Evolutionary conservation across 2,329 filamentous ascomycete genomes (phyloP).

Genomic region (Fusarium sambucinum): DNA sequence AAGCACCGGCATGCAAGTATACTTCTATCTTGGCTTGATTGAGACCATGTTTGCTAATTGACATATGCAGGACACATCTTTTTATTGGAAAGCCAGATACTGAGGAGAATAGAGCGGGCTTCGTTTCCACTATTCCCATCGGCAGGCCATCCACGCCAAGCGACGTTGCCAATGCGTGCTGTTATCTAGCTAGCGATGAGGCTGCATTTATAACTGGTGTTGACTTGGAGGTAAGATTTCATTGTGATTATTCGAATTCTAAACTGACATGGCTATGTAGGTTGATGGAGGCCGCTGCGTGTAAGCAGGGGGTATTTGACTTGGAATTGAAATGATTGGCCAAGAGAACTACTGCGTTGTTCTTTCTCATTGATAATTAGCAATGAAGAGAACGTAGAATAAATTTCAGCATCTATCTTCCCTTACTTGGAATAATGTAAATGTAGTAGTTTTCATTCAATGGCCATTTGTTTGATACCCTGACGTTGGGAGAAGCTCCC

Average conservation of each 20-base stretch:
- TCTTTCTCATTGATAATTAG: not conserved
- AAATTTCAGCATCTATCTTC: not conserved
- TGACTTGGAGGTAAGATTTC: conserved; percentile 64
- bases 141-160: conserved; percentile 55
- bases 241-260: accelerated
- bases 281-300: conserved; percentile 27
- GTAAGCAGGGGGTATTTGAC: not conserved
- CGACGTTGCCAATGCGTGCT: conserved; percentile 78
- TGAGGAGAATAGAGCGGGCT: conserved; percentile 68
- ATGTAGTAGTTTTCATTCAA: accelerated
- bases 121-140: conserved; percentile 65
- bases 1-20: conserved; percentile 31
- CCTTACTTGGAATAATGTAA: not conserved
- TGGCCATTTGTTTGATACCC: too few species aligned
- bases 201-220: conserved; percentile 78
- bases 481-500: not conserved
- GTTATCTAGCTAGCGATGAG: conserved; percentile 79
- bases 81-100: conserved; percentile 74
- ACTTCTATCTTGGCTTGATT: accelerated
- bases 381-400: not conserved
- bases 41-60: too few species aligned
- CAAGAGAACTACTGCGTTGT: too few species aligned
- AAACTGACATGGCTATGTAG: not conserved
- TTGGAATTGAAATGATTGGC: not conserved
- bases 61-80: conserved; percentile 11